phyloP scores from a whole-genome alignment of 306 rosid species.

The Trifolium pratense region DNA sequence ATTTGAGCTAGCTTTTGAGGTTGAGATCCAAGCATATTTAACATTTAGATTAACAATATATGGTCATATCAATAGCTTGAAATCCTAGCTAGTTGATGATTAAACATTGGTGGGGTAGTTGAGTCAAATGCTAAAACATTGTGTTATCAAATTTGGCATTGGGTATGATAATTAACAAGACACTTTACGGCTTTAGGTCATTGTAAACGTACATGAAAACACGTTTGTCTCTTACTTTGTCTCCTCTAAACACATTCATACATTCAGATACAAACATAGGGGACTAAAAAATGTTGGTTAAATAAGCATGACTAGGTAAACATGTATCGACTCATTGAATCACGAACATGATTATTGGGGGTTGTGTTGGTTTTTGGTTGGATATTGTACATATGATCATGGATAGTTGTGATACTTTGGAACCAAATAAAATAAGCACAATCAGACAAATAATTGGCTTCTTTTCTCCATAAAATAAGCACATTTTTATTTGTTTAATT shows the following conservation, averaged over 20 bases:
- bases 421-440: slow-evolving; percentile 43
- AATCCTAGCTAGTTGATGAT: too few species aligned
- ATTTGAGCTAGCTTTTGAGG: too few species aligned
- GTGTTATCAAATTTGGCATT: background rate
- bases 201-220: background rate
- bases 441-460: slow-evolving; percentile 18
- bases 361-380: slow-evolving; percentile 7
- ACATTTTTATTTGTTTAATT: too few species aligned
- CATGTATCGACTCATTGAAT: slow-evolving; percentile 33
- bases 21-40: too few species aligned
- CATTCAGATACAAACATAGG: slow-evolving; percentile 34
- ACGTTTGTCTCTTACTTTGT: background rate
- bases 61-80: too few species aligned
- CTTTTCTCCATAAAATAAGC: background rate
- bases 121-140: background rate
- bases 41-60: too few species aligned
- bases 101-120: background rate
- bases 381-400: slow-evolving; percentile 2
- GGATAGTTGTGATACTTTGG: slow-evolving; percentile 2
- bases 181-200: background rate
- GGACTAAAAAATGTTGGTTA: background rate
- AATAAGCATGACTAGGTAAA: slow-evolving; percentile 4
- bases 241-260: slow-evolving; percentile 17
- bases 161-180: background rate
- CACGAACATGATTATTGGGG: background rate